Evolutionary conservation across 331 rosid genomes (phyloP).

Genomic region (Arachis monticola): DNA sequence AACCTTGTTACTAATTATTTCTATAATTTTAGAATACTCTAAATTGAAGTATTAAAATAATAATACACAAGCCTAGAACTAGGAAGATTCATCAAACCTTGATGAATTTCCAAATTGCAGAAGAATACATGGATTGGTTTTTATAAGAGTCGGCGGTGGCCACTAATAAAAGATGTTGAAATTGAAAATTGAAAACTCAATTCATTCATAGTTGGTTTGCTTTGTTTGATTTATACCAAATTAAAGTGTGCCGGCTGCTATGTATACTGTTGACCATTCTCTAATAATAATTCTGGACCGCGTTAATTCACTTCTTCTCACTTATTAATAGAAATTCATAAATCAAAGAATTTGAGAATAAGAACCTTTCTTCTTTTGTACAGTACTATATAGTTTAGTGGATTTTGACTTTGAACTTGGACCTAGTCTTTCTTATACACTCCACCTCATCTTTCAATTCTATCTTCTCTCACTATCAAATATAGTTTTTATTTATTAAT

Average conservation of each 20-base stretch:
- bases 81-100: not conserved
- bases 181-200: constrained; percentile 26
- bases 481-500: not conserved
- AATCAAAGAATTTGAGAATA: not conserved
- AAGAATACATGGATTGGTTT: not conserved
- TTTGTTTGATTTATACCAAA: not conserved
- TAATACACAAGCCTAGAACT: not conserved
- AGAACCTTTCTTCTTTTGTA: constrained; percentile 32
- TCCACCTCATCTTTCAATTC: constrained; percentile 7
- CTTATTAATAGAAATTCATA: not conserved
- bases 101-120: constrained; percentile 27
- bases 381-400: not conserved
- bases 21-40: no score
- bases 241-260: constrained; percentile 32
- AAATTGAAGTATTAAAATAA: no score
- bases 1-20: no score
- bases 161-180: constrained; percentile 29
- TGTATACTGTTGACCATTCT: not conserved
- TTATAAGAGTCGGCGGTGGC: constrained; percentile 30
- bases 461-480: not conserved
- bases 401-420: constrained; percentile 38
- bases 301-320: constrained; percentile 3
- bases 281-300: constrained; percentile 24
- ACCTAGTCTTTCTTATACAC: constrained; percentile 25
- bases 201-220: not conserved